Conservation (phyloP, 1,284 basidiomycete genomes). For the Filobasidium uniguttulatum region DNA sequence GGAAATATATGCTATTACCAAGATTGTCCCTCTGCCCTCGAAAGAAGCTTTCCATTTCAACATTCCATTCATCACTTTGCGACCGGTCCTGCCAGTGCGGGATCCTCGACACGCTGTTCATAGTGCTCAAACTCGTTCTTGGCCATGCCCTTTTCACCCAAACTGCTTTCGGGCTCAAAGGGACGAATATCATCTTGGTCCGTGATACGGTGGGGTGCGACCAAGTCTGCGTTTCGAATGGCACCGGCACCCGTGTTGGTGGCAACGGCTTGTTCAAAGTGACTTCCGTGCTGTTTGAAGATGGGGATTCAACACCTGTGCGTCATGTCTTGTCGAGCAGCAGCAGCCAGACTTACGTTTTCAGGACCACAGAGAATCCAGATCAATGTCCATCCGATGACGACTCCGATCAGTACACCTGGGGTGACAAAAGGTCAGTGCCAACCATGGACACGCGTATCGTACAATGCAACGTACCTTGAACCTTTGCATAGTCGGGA, state of each 20-base stretch:
- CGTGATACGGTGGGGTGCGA: background rate
- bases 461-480: conserved; percentile 5
- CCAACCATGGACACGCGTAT: background rate
- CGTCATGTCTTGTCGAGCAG: background rate
- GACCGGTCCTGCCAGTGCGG: too few species aligned
- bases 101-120: too few species aligned
- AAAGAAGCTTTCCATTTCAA: too few species aligned
- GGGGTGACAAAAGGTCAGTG: conserved; percentile 34
- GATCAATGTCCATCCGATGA: conserved; percentile 40
- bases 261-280: conserved; percentile 71
- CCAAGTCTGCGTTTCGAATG: background rate
- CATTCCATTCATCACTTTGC: too few species aligned
- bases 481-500: conserved; percentile 66
- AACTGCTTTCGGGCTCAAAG: too few species aligned
- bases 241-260: conserved; percentile 56
- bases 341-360: conserved; percentile 25
- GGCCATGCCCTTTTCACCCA: too few species aligned
- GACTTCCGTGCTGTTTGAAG: conserved; percentile 45
- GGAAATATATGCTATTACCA: too few species aligned
- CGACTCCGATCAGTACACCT: conserved; percentile 65
- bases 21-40: too few species aligned
- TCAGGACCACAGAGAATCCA: conserved; percentile 37
- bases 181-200: background rate
- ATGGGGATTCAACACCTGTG: background rate
- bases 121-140: too few species aligned